Percentiles rank a stretch among this genome's conserved stretches.
These are phyloP conservation scores for Bipolaris oryzae DNA, from an alignment of 2,329 filamentous ascomycete genomes.

Conservation along the genomic window DNA sequence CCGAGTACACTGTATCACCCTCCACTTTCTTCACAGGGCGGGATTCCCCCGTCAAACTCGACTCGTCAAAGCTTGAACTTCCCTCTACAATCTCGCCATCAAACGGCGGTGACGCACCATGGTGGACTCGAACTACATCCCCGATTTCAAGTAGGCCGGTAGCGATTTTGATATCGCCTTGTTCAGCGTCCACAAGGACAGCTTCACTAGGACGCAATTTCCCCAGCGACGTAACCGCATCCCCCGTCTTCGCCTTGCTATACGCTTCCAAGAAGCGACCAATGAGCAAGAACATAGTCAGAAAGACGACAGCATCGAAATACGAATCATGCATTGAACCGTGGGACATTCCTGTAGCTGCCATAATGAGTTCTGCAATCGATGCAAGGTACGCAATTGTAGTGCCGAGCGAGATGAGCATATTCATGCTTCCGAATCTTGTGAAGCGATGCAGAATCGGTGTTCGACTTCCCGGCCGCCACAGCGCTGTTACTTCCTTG, in stretches of 20 bases:
- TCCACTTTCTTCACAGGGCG: constrained; percentile 66
- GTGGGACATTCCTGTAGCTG: constrained; percentile 49
- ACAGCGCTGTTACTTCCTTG: constrained; percentile 78
- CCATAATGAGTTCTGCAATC: constrained; percentile 73
- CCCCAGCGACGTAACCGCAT: constrained; percentile 79
- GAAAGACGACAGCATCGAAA: constrained; percentile 91
- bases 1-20: constrained; percentile 71
- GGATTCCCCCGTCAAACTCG: constrained; percentile 83
- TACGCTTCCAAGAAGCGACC: constrained; percentile 82
- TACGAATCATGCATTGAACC: constrained; percentile 60
- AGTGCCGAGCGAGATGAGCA: constrained; percentile 87
- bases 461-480: constrained; percentile 75
- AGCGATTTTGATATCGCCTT: constrained; percentile 54
- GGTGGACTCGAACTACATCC: constrained; percentile 69
- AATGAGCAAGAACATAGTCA: constrained; percentile 83
- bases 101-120: constrained; percentile 82
- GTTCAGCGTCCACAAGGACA: constrained; percentile 63
- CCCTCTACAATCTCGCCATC: constrained; percentile 69
- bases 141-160: constrained; percentile 68
- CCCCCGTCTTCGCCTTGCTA: constrained; percentile 87
- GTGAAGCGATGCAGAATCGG: constrained; percentile 79
- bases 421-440: constrained; percentile 96
- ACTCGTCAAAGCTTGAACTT: constrained; percentile 80
- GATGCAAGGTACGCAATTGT: constrained; percentile 87
- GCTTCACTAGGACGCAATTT: constrained; percentile 80